Conservation (phyloP, 2,329 filamentous ascomycete genomes). For the Clonostachys chloroleuca region DNA sequence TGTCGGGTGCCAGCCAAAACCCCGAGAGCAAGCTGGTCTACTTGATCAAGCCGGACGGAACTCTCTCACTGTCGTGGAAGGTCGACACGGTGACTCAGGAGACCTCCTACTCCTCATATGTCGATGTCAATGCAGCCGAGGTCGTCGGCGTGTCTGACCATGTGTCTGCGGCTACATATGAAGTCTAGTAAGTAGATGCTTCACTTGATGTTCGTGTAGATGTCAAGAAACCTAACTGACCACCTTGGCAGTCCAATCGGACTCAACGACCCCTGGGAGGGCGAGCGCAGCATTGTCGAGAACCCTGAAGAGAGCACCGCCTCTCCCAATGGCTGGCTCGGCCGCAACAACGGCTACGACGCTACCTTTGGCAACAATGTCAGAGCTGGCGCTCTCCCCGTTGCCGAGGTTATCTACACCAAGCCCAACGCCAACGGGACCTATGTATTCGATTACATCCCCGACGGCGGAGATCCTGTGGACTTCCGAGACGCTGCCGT, state of each 20-base stretch:
- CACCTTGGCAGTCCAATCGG: neutral
- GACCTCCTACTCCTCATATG: conserved; percentile 48
- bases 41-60: conserved; percentile 36
- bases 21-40: conserved; percentile 47
- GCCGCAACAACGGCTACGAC: neutral
- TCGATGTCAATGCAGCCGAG: conserved; percentile 38
- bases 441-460: conserved; percentile 13
- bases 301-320: conserved; percentile 12
- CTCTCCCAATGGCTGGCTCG: neutral
- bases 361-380: conserved; percentile 1
- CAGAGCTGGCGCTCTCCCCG: neutral
- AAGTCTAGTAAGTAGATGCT: conserved; percentile 39
- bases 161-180: conserved; percentile 40
- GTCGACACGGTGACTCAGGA: conserved; percentile 48
- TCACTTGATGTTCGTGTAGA: conserved; percentile 22
- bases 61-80: conserved; percentile 42
- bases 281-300: conserved; percentile 35
- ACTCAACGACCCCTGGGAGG: neutral
- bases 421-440: too few species aligned
- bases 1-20: conserved; percentile 37
- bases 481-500: conserved; percentile 42
- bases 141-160: conserved; percentile 48
- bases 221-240: neutral
- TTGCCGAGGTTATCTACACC: too few species aligned
- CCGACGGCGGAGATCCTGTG: conserved; percentile 18